Base-by-base conservation (phyloP, 2,329 filamentous ascomycete genomes). In the Fusarium pininemorale region DNA sequence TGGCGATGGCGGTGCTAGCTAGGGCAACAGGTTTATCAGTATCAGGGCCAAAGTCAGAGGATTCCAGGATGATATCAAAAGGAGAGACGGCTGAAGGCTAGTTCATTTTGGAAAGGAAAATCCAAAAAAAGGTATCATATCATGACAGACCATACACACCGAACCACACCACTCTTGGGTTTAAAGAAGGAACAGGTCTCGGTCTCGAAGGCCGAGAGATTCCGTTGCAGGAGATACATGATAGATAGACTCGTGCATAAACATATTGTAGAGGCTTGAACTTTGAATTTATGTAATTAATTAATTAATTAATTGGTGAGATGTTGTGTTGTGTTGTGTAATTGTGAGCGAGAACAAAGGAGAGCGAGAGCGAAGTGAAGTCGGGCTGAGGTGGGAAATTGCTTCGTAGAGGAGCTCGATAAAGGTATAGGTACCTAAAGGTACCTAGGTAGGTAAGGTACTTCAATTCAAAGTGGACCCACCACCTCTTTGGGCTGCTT, bases 231-330 rank as follows among this genome's bases (percentile, higher is more conserved):
- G 57, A 57, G 50, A 60, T 47, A 69, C 45, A 69, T 45, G 41
- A 70, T 66, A 70, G 51, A 63, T 66, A 74, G 63, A 72, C 38
- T 65, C 32, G 47, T 56, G 72, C 45, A 66, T 69, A 59, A 47
- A 63, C n/a, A n/a, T 26, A 38, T 41, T 68, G 48, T 51, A 69
- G 63, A 58, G 24, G 35, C 22, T 18, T 24, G 30, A 48, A 18
- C n/a, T 53, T 45, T 42, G 20, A 57, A 39, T 42, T 44, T 24
- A 14, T 15, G 30, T 35, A 47, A 32, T 16, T 18, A 32, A 30
- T 44, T 35, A 39, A 32, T 16, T 18, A 32, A 30, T 44, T 63
- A 32, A 35, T 35, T 63, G 59, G n/a, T 48, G 57, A 20, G 26
- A 32, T 57, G 24, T 44, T 63, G 24, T 55, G 12, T 12, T 38